phyloP scores from a whole-genome alignment of 2,329 filamentous ascomycete genomes.

The Penicillium sp. region DNA sequence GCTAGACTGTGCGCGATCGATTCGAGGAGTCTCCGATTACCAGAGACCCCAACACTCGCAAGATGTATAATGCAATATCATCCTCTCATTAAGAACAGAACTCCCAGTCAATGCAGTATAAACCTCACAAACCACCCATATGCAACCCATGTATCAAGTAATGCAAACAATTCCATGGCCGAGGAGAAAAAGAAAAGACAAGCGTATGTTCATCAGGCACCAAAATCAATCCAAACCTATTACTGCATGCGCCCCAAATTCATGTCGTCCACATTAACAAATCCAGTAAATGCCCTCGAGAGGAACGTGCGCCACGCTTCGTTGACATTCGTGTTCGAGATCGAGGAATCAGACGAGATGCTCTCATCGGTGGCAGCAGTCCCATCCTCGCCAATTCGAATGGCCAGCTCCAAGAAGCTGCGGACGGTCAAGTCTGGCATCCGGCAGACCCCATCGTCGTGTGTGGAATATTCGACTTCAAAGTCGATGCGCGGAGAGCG shows the following conservation, averaged over 20 bases:
- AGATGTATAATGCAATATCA: not conserved
- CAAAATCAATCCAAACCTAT: not conserved
- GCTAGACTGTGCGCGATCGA: too few relatives aligned
- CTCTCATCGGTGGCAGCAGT: constrained; percentile 26
- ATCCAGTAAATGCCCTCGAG: constrained; percentile 76
- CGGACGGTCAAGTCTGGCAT: constrained; percentile 81
- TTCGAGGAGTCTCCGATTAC: too few relatives aligned
- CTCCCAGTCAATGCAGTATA: constrained; percentile 13
- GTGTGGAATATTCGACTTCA: constrained; percentile 82
- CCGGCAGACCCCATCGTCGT: constrained; percentile 70
- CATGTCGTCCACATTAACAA: constrained; percentile 67
- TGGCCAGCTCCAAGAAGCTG: constrained; percentile 77
- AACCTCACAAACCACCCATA: not conserved
- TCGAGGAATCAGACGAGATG: constrained; percentile 27
- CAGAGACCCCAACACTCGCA: not conserved
- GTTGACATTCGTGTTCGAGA: constrained; percentile 35
- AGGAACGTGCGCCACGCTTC: constrained; percentile 76
- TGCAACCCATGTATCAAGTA: constrained; percentile 1
- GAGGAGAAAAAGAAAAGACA: too few relatives aligned
- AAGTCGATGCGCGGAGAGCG: constrained; percentile 63
- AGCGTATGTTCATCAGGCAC: not conserved
- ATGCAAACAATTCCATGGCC: not conserved
- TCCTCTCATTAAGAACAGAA: not conserved
- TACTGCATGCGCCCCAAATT: constrained; percentile 31
- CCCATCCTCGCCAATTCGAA: constrained; percentile 65